phyloP scores from a whole-genome alignment of 1,139 yeast species.

The Debaryomyces subglobosus region DNA sequence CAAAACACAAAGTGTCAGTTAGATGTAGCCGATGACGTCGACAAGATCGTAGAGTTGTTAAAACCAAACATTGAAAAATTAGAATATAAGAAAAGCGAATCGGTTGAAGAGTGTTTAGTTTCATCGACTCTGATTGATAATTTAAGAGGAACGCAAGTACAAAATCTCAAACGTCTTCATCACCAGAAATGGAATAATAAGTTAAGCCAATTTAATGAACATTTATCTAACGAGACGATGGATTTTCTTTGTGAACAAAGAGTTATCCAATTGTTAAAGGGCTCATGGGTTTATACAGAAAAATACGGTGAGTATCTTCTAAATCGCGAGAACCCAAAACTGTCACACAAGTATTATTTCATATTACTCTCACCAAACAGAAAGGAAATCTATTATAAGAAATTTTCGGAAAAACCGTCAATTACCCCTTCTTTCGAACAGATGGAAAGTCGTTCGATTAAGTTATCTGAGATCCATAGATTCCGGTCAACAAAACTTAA shows the following conservation, averaged over 20 bases:
- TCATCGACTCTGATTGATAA: slow-evolving; percentile 51
- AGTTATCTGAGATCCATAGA: slow-evolving; percentile 39
- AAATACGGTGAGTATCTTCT: slow-evolving; percentile 54
- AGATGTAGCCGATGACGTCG: slow-evolving; percentile 48
- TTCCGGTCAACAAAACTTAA: slow-evolving; percentile 50
- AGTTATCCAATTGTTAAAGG: slow-evolving; percentile 68
- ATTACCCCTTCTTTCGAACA: slow-evolving; percentile 62
- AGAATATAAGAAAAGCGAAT: slow-evolving; percentile 30
- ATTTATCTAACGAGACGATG: slow-evolving; percentile 60
- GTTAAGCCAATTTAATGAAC: slow-evolving; percentile 51
- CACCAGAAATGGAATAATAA: slow-evolving; percentile 36
- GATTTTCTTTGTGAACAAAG: slow-evolving; percentile 83
- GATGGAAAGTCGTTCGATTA: slow-evolving; percentile 38
- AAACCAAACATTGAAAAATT: slow-evolving; percentile 31
- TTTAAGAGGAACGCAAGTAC: slow-evolving; percentile 60
- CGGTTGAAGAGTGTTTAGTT: slow-evolving; percentile 50
- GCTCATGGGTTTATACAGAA: slow-evolving; percentile 83
- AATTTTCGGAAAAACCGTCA: slow-evolving; percentile 51
- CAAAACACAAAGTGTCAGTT: slow-evolving; percentile 62
- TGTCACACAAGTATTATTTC: slow-evolving; percentile 47
- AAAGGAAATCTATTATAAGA: slow-evolving; percentile 61
- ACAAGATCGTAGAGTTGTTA: slow-evolving; percentile 48
- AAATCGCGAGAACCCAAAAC: slow-evolving; percentile 28
- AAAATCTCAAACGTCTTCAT: slow-evolving; percentile 40
- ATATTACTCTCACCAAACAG: slow-evolving; percentile 75